These are phyloP conservation scores for Sideroxylon spinosum DNA, from an alignment of 179 eudicot species.

Conservation along the genomic window DNA sequence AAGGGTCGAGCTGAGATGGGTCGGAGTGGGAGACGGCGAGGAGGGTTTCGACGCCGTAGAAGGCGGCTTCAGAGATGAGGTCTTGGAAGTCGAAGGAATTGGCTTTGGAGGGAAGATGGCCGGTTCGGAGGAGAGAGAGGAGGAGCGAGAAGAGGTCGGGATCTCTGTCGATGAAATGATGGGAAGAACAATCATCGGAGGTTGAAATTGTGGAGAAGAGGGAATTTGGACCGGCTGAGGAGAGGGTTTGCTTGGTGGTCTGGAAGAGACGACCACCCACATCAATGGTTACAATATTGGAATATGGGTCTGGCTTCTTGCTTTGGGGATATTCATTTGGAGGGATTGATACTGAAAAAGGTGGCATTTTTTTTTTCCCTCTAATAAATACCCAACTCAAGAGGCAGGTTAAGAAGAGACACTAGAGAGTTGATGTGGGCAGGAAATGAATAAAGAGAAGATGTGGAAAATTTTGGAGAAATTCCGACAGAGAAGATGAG, in stretches of 20 bases:
- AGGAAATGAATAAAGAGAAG: too few species aligned
- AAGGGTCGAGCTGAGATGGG: conserved; percentile 76
- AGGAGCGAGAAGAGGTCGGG: conserved; percentile 72
- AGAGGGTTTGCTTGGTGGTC: conserved; percentile 77
- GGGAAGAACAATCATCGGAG: conserved; percentile 12
- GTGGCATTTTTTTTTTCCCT: too few species aligned
- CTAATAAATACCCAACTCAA: too few species aligned
- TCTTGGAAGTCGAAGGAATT: conserved; percentile 49
- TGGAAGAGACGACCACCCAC: conserved; percentile 88
- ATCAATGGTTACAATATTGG: conserved; percentile 56
- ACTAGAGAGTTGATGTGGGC: too few species aligned
- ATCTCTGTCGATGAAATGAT: conserved; percentile 72
- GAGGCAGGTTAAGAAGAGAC: too few species aligned
- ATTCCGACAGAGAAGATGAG: not conserved
- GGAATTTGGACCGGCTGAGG: conserved; percentile 58
- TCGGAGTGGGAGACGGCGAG: conserved; percentile 48
- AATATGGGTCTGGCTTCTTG: conserved; percentile 20
- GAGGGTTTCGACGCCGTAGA: conserved; percentile 60
- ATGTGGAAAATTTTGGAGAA: too few species aligned
- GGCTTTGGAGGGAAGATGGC: conserved; percentile 61
- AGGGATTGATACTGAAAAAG: conserved; percentile 24
- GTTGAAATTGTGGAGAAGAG: conserved; percentile 42
- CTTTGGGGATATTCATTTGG: not conserved
- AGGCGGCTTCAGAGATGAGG: conserved; percentile 62
- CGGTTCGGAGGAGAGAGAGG: conserved; percentile 74